Base-by-base conservation (phyloP, 73 alveolate genomes). In the Blepharisma japonicum region DNA sequence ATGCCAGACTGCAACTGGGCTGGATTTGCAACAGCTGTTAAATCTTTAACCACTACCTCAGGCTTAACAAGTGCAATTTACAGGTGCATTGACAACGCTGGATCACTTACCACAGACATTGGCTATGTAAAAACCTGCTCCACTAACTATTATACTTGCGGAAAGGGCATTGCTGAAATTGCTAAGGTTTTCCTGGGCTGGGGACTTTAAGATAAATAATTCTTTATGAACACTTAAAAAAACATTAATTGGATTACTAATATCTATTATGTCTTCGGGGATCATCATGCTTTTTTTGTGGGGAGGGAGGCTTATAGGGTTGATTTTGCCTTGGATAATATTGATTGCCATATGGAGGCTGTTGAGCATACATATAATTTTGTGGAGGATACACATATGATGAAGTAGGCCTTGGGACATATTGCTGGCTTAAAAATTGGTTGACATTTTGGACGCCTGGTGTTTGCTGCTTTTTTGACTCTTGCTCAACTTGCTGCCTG, bases 401-500 rank as follows among this genome's bases (percentile, higher is more conserved):
- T 20, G 38, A 39, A 14, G 49, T 9, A 18, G 74, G 74, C 23
- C 74, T 61, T 5, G 14, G 74, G 4, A 61, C 74, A 61, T 14
- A 61, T 25, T 61, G 74, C 23, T 61, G 38, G 11, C 47, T 14
- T 18, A 61, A 25, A 25, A 61, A 61, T 61, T 61, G 74, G 47
- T 61, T 61, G n/a, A 61, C 74, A 39, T 61, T 61, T 25, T 61
- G 74, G 23, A 25, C 46, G 0, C 49, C 47, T 2, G 39, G 39
- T 25, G 14, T n/a, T 14, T 14, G 38, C 38, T 18, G 49, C 23
- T 61, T 61, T 9, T 14, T n/a, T 14, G 74, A n/a, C 23, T 61
- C 74, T 61, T 61, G 74, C 66, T 51, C 66, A 14, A 51, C 66
- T 61, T 61, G 74, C 48, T 20, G 14, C 23, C 74, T 14, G 14